These are phyloP conservation scores for Podaxis pistillaris DNA, from an alignment of 768 basidiomycete genomes.

Conservation along the genomic window DNA sequence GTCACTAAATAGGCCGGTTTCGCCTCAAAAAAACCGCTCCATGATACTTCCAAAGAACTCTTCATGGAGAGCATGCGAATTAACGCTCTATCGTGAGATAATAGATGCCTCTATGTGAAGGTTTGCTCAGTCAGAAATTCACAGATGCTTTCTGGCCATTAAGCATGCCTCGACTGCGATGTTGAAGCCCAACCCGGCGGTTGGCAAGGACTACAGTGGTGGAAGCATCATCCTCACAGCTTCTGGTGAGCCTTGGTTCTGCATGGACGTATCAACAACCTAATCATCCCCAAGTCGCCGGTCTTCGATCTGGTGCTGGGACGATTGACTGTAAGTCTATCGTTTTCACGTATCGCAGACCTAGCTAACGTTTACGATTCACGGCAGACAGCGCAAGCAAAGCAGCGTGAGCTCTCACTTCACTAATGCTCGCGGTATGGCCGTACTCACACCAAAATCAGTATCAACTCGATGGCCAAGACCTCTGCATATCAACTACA, in stretches of 20 bases:
- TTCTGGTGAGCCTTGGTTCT: constrained; percentile 50
- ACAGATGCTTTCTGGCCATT: constrained; percentile 84
- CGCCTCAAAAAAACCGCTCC: constrained; percentile 41
- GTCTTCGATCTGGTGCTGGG: constrained; percentile 80
- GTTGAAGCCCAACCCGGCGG: constrained; percentile 60
- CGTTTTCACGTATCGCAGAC: neutral
- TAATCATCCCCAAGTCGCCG: constrained; percentile 59
- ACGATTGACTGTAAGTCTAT: constrained; percentile 68
- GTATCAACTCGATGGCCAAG: constrained; percentile 87
- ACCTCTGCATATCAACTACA: constrained; percentile 79
- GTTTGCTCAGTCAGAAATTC: neutral
- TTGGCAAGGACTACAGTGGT: constrained; percentile 65
- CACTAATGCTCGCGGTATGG: neutral
- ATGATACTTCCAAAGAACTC: constrained; percentile 54
- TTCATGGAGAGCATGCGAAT: constrained; percentile 80
- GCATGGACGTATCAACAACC: neutral
- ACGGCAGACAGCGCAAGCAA: constrained; percentile 84
- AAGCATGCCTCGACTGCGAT: constrained; percentile 86
- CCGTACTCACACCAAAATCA: constrained; percentile 25
- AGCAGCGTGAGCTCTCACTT: constrained; percentile 65
- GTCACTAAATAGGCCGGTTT: constrained; percentile 60
- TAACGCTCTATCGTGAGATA: constrained; percentile 58
- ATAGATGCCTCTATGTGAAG: neutral
- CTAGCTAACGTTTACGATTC: neutral
- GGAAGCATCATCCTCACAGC: constrained; percentile 90